A percentile compares a stretch with the other conserved stretches of the same genome.
Conservation (phyloP, 495 filamentous ascomycete species). For the Aspergillus bertholletiae region DNA sequence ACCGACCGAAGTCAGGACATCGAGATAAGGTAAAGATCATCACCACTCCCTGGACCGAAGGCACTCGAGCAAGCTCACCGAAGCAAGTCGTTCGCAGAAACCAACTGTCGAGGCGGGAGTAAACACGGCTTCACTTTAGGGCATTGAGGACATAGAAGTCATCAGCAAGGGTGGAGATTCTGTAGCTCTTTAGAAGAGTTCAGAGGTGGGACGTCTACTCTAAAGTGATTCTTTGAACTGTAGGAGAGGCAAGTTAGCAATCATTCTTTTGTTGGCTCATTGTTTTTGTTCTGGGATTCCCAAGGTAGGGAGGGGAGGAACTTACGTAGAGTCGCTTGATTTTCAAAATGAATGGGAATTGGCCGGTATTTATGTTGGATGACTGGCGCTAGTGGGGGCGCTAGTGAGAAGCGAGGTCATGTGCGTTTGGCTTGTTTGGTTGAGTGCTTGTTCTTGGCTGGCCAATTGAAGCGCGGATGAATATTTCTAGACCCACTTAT, state of each 20-base stretch:
- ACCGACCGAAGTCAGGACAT: conserved; percentile 61
- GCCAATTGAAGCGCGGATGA: conserved; percentile 5
- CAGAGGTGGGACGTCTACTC: conserved; percentile 77
- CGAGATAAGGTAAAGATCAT: conserved; percentile 67
- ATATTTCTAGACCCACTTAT: neutral
- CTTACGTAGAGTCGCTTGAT: conserved; percentile 65
- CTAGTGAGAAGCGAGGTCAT: conserved; percentile 33
- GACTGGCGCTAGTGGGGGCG: conserved; percentile 3
- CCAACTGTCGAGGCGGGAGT: conserved; percentile 50
- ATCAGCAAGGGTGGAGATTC: conserved; percentile 74
- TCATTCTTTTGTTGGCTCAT: conserved; percentile 4
- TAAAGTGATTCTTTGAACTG: conserved; percentile 88
- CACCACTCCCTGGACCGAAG: conserved; percentile 58
- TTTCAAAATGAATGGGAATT: conserved; percentile 25
- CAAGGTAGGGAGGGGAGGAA: conserved; percentile 38
- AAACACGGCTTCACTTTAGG: conserved; percentile 67
- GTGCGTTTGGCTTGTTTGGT: conserved; percentile 26
- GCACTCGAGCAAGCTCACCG: conserved; percentile 14
- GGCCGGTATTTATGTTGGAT: conserved; percentile 21
- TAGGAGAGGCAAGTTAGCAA: conserved; percentile 30
- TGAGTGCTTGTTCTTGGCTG: neutral
- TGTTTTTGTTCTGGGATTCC: conserved; percentile 4
- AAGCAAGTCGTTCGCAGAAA: conserved; percentile 16
- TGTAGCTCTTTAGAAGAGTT: conserved; percentile 76
- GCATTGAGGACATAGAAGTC: conserved; percentile 63